Evolutionary conservation across 2,329 filamentous ascomycete species (phyloP).

Genomic region (Diaporthe caulivora): DNA sequence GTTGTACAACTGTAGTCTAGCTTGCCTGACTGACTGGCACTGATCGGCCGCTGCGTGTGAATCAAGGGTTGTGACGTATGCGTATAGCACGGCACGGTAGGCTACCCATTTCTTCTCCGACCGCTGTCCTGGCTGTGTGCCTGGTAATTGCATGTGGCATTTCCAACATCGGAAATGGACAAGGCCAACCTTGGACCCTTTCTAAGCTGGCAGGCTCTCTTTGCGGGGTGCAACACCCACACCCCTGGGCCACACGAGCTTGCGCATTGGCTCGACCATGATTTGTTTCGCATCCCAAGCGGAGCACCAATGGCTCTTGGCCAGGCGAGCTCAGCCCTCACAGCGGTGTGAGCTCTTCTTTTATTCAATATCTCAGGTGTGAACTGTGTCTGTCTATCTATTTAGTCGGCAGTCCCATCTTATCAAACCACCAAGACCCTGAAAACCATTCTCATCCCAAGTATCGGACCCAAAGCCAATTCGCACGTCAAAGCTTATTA

Average conservation of each 20-base stretch:
- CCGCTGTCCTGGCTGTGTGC: neutral
- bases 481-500: neutral
- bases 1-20: neutral
- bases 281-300: conserved; percentile 33
- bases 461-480: conserved; percentile 7
- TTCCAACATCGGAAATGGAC: conserved; percentile 18
- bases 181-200: conserved; percentile 24
- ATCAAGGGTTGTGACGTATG: conserved; percentile 1
- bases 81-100: neutral
- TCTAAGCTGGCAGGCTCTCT: neutral
- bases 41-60: neutral
- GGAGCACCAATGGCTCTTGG: conserved; percentile 33
- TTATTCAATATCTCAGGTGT: neutral
- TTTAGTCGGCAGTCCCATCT: neutral
- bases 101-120: neutral
- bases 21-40: neutral
- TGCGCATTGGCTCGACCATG: conserved; percentile 27
- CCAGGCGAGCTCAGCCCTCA: conserved; percentile 33
- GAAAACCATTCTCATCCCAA: neutral
- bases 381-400: neutral
- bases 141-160: neutral
- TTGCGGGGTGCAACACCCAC: conserved; percentile 20
- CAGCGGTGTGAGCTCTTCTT: conserved; percentile 33
- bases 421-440: neutral
- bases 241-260: conserved; percentile 16